These are phyloP conservation scores for Wickerhamomyces subpelliculosus DNA, from an alignment of 805 yeast genomes.

Conservation along the genomic window DNA sequence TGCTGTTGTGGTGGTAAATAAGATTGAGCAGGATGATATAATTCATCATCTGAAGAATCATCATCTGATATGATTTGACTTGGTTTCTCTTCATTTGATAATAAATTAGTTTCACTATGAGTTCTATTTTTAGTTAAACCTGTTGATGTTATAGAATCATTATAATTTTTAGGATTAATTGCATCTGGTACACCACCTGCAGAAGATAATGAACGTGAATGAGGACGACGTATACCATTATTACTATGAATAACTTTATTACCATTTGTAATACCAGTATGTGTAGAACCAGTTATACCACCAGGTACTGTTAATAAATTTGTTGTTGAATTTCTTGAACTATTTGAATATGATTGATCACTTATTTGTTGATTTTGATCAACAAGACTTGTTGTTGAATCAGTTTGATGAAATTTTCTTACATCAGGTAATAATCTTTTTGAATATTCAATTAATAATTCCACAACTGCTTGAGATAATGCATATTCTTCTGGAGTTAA, in stretches of 20 bases:
- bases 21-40: not conserved
- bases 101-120: too few relatives aligned
- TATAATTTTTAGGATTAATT: conserved; percentile 27
- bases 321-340: not conserved
- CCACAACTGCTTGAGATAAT: conserved; percentile 76
- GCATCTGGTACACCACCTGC: conserved; percentile 36
- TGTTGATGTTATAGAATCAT: conserved; percentile 3
- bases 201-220: conserved; percentile 37
- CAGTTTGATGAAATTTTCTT: conserved; percentile 24
- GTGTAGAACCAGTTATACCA: not conserved
- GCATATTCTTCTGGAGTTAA: conserved; percentile 90
- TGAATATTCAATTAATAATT: conserved; percentile 82
- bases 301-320: not conserved
- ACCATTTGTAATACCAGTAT: not conserved
- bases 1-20: not conserved
- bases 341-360: not conserved
- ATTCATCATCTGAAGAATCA: conserved; percentile 1
- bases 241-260: conserved; percentile 10
- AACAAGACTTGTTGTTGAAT: not conserved
- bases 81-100: not conserved
- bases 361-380: not conserved
- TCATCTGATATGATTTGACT: not conserved
- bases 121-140: not conserved
- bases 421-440: conserved; percentile 63
- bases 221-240: conserved; percentile 17